Evolutionary conservation across 805 yeast species (phyloP).

Genomic region (Lachancea lanzarotensis): DNA sequence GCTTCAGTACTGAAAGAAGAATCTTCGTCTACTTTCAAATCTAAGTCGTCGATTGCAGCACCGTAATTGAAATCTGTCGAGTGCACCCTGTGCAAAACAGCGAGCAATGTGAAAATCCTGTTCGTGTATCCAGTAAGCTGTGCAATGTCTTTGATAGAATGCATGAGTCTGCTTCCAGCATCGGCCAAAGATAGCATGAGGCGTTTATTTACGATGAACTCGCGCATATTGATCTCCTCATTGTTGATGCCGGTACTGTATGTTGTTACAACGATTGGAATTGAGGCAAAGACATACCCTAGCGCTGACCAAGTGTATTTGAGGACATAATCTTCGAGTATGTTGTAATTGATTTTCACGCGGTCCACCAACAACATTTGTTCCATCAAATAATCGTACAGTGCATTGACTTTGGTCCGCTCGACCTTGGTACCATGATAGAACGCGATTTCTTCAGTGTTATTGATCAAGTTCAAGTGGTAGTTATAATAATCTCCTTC

Average conservation of each 20-base stretch:
- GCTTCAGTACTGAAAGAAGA: conserved; percentile 33
- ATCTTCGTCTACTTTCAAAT: not conserved
- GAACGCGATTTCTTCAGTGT: conserved; percentile 90
- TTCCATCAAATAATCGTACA: conserved; percentile 50
- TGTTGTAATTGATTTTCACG: conserved; percentile 58
- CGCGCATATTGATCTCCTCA: conserved; percentile 65
- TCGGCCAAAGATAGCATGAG: conserved; percentile 87
- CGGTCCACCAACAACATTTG: conserved; percentile 52
- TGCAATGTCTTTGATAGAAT: conserved; percentile 87
- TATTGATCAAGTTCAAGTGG: conserved; percentile 76
- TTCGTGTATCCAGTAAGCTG: conserved; percentile 87
- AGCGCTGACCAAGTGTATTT: conserved; percentile 93
- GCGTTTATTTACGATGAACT: conserved; percentile 84
- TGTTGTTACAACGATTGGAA: conserved; percentile 71
- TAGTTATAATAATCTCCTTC: conserved; percentile 88
- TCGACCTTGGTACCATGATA: conserved; percentile 84
- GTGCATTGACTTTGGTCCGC: conserved; percentile 52
- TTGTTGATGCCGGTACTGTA: conserved; percentile 29
- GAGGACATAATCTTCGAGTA: conserved; percentile 77
- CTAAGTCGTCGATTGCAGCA: conserved; percentile 9
- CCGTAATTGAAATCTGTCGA: conserved; percentile 42
- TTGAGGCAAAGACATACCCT: conserved; percentile 85
- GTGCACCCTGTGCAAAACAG: conserved; percentile 78
- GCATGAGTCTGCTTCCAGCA: conserved; percentile 92
- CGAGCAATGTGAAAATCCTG: conserved; percentile 67